A percentile compares a stretch with the other conserved stretches of the same genome.
Conservation (phyloP, 768 basidiomycete genomes). For the Omphalotus guepiniiformis region DNA sequence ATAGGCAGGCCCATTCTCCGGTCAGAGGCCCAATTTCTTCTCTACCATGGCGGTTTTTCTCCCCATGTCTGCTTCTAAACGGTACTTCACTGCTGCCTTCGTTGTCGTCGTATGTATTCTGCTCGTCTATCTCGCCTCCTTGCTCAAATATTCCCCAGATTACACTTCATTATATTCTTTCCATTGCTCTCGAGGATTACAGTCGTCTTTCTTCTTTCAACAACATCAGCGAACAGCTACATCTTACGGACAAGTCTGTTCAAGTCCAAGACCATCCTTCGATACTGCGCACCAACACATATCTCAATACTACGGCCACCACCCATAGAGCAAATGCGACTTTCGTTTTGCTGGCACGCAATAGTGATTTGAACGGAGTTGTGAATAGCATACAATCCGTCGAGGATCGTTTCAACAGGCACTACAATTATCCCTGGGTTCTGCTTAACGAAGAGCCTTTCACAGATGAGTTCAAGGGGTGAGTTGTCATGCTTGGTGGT, state of each 20-base stretch:
- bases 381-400: conserved; percentile 57
- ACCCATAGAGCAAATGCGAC: conserved; percentile 67
- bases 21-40: not conserved
- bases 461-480: conserved; percentile 68
- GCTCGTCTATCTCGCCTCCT: not conserved
- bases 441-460: conserved; percentile 83
- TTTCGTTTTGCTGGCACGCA: conserved; percentile 69
- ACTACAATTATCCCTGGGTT: conserved; percentile 75
- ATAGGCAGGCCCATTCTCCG: not conserved
- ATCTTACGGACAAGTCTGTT: conserved; percentile 5
- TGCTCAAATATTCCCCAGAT: conserved; percentile 32
- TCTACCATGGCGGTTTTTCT: conserved; percentile 17
- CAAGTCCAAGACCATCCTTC: not conserved
- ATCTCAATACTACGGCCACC: conserved; percentile 2
- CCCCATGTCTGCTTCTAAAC: conserved; percentile 56
- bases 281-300: not conserved
- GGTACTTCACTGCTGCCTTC: conserved; percentile 48
- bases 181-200: conserved; percentile 47
- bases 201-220: conserved; percentile 40
- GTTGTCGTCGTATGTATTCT: conserved; percentile 39
- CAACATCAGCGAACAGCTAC: conserved; percentile 29
- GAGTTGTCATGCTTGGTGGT: conserved; percentile 9
- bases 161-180: conserved; percentile 51
- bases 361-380: conserved; percentile 48
- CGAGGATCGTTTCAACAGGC: conserved; percentile 83